A percentile compares a stretch with the other conserved stretches of the same genome.
phyloP scores from a whole-genome alignment of 2,329 filamentous ascomycete genomes.

The Phyllosticta citribraziliensis region DNA sequence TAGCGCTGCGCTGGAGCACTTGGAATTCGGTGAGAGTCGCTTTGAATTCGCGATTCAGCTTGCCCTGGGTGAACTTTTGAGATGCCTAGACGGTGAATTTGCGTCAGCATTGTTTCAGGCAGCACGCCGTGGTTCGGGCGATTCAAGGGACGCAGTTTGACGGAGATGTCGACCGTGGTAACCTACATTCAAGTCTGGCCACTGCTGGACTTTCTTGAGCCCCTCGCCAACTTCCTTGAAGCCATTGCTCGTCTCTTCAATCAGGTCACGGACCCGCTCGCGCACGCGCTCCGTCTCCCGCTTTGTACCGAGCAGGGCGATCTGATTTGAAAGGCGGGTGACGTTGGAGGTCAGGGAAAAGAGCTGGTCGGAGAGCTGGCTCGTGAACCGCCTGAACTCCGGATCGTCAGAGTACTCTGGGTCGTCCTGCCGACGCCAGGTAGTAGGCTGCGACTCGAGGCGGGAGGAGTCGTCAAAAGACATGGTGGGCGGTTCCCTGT shows the following conservation, averaged over 20 bases:
- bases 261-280: slow-evolving; percentile 77
- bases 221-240: slow-evolving; percentile 92
- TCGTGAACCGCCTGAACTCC: slow-evolving; percentile 75
- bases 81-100: slow-evolving; percentile 53
- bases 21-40: slow-evolving; percentile 85
- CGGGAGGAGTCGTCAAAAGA: slow-evolving; percentile 82
- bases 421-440: slow-evolving; percentile 58
- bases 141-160: not conserved
- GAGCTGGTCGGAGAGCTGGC: slow-evolving; percentile 75
- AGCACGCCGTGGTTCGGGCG: not conserved
- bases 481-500: slow-evolving; percentile 45
- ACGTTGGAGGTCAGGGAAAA: slow-evolving; percentile 86
- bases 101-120: not conserved
- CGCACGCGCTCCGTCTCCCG: slow-evolving; percentile 85
- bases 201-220: slow-evolving; percentile 82
- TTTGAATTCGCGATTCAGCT: slow-evolving; percentile 88
- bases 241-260: slow-evolving; percentile 74
- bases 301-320: slow-evolving; percentile 77
- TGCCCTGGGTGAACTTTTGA: slow-evolving; percentile 94
- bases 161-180: slow-evolving; percentile 18
- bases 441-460: slow-evolving; percentile 69
- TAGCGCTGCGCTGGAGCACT: slow-evolving; percentile 73
- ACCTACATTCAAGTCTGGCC: slow-evolving; percentile 61
- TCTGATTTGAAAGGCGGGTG: slow-evolving; percentile 71
- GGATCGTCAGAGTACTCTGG: slow-evolving; percentile 81